These are phyloP conservation scores for Lycium barbarum DNA, from an alignment of 257 asterid genomes.

Conservation along the genomic window DNA sequence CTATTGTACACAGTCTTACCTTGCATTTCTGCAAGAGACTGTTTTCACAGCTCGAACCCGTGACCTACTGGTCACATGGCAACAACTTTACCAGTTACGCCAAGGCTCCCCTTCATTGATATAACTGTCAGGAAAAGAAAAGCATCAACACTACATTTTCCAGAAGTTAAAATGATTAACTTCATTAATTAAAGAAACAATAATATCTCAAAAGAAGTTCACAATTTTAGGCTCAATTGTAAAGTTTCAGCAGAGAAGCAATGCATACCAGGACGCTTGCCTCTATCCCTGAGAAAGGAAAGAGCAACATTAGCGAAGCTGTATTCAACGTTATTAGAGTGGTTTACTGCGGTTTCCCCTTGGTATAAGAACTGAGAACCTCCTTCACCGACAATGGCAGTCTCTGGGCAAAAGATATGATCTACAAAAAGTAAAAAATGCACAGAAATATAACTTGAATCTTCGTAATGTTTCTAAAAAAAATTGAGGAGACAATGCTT, in stretches of 20 bases:
- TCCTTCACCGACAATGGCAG: constrained; percentile 70
- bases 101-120: too few species aligned
- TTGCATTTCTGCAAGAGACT: too few species aligned
- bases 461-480: constrained; percentile 25
- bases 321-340: constrained; percentile 6
- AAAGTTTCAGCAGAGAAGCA: constrained; percentile 27
- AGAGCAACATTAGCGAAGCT: constrained; percentile 59
- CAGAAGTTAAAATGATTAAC: not conserved
- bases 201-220: not conserved
- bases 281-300: constrained; percentile 61
- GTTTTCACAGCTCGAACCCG: too few species aligned
- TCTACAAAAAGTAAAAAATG: constrained; percentile 49
- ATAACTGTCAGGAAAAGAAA: too few species aligned
- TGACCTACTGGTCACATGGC: too few species aligned
- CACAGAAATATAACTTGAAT: constrained; percentile 15
- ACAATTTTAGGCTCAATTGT: not conserved
- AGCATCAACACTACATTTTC: too few species aligned
- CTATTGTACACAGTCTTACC: too few species aligned
- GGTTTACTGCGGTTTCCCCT: constrained; percentile 38
- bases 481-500: not conserved
- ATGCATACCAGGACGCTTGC: constrained; percentile 61
- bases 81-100: too few species aligned
- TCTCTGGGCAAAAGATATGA: constrained; percentile 62
- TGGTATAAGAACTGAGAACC: constrained; percentile 54
- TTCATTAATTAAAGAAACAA: not conserved